phyloP scores from a whole-genome alignment of 2,329 filamentous ascomycete genomes.

The Penicillium freii region DNA sequence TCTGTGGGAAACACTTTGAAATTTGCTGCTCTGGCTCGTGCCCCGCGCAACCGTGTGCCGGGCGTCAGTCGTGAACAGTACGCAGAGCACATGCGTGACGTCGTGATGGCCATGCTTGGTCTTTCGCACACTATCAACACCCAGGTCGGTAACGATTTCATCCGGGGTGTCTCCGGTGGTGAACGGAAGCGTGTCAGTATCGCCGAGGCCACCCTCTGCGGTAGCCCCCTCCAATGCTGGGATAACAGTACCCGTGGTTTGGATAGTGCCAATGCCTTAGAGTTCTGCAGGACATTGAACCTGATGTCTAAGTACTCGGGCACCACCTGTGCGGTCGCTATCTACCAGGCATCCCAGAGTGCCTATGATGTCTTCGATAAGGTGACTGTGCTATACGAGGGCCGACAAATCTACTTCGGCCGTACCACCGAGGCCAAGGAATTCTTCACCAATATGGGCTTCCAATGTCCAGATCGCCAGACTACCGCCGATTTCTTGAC shows the following conservation, averaged over 20 bases:
- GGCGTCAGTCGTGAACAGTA: slow-evolving; percentile 46
- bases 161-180: slow-evolving; percentile 62
- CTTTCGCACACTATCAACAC: slow-evolving; percentile 53
- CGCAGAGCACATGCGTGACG: slow-evolving; percentile 45
- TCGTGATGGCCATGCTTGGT: slow-evolving; percentile 47
- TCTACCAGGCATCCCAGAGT: slow-evolving; percentile 53
- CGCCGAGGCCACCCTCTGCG: slow-evolving; percentile 53
- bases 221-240: slow-evolving; percentile 49
- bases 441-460: slow-evolving; percentile 70
- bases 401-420: slow-evolving; percentile 75
- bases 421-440: slow-evolving; percentile 57
- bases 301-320: slow-evolving; percentile 51
- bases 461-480: slow-evolving; percentile 65
- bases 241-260: slow-evolving; percentile 53
- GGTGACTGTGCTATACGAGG: slow-evolving; percentile 69
- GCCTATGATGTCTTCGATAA: slow-evolving; percentile 67
- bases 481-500: slow-evolving; percentile 72
- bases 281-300: slow-evolving; percentile 55
- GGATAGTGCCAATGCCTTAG: slow-evolving; percentile 56
- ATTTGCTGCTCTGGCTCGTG: slow-evolving; percentile 68
- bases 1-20: slow-evolving; percentile 75
- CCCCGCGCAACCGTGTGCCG: slow-evolving; percentile 44
- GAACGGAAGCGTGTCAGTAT: slow-evolving; percentile 62
- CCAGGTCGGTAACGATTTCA: slow-evolving; percentile 54
- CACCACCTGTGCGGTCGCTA: slow-evolving; percentile 54